These are phyloP conservation scores for Westerdykella ornata DNA, from an alignment of 2,329 filamentous ascomycete species.

Conservation along the genomic window DNA sequence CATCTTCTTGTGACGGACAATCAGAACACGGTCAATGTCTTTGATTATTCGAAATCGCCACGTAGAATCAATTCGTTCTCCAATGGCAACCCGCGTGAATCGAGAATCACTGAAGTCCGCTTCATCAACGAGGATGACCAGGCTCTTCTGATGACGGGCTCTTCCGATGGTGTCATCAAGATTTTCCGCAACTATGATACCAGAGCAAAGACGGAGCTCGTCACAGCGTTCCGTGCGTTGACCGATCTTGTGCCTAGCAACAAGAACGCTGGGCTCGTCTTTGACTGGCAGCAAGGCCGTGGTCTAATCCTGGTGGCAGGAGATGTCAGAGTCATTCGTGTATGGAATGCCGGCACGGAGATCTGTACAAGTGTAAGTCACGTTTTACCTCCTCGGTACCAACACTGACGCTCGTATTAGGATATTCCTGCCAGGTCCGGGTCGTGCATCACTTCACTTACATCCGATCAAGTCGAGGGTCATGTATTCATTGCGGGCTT, in stretches of 20 bases:
- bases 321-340: conserved; percentile 88
- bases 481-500: conserved; percentile 95
- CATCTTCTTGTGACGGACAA: conserved; percentile 92
- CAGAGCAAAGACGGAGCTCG: conserved; percentile 68
- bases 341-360: conserved; percentile 93
- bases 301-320: conserved; percentile 92
- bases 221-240: conserved; percentile 83
- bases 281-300: conserved; percentile 98
- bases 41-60: conserved; percentile 58
- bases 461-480: conserved; percentile 95
- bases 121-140: conserved; percentile 99
- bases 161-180: conserved; percentile 88
- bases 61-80: conserved; percentile 84
- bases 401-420: conserved; percentile 23
- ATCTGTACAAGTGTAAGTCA: conserved; percentile 65
- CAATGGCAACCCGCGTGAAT: conserved; percentile 86
- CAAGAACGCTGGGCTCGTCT: conserved; percentile 89
- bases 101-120: conserved; percentile 86
- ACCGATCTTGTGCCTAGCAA: conserved; percentile 92
- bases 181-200: conserved; percentile 90
- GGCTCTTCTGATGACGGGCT: conserved; percentile 88
- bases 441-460: conserved; percentile 91
- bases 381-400: neutral
- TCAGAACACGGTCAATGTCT: conserved; percentile 77
- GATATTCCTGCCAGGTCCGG: conserved; percentile 93